Conservation (phyloP, 2,329 filamentous ascomycete genomes). For the Hypoxylon sp. region DNA sequence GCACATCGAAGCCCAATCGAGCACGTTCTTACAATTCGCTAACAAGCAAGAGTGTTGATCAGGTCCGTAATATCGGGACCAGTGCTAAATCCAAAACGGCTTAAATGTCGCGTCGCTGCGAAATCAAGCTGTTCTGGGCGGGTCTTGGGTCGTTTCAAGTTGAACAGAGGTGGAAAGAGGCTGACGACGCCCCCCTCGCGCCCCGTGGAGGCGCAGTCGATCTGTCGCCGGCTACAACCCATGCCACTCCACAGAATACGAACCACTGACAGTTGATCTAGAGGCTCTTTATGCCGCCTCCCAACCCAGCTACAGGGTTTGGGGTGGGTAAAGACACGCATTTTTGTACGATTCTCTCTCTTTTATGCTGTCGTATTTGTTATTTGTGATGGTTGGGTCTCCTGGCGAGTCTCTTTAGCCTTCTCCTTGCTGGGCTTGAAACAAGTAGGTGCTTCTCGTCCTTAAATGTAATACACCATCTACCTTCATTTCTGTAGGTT, state of each 20-base stretch:
- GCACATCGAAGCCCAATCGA: conserved; percentile 7
- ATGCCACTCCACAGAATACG: conserved; percentile 34
- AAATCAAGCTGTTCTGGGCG: conserved; percentile 34
- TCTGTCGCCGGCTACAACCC: conserved; percentile 28
- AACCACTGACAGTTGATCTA: conserved; percentile 20
- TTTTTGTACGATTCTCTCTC: conserved; percentile 13
- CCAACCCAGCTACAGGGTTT: conserved; percentile 5
- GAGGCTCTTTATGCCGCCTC: conserved; percentile 30
- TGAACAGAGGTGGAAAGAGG: conserved; percentile 21
- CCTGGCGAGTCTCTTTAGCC: conserved; percentile 10
- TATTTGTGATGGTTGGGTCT: conserved; percentile 15
- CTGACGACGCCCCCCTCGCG: conserved; percentile 39
- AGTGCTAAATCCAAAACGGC: conserved; percentile 33
- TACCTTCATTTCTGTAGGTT: conserved; percentile 26
- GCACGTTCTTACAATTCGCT: conserved; percentile 6
- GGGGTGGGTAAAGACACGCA: neutral
- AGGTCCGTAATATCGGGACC: conserved; percentile 13
- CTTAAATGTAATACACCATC: conserved; percentile 31
- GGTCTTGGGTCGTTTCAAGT: conserved; percentile 43
- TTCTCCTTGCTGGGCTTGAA: conserved; percentile 27
- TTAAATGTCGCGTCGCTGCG: conserved; percentile 20
- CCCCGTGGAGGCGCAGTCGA: conserved; percentile 42
- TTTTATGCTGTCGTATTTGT: conserved; percentile 15
- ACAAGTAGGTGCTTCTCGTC: conserved; percentile 22
- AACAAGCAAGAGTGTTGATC: conserved; percentile 15